phyloP scores from a whole-genome alignment of 2,329 filamentous ascomycete genomes.

The Colletotrichum aenigma region DNA sequence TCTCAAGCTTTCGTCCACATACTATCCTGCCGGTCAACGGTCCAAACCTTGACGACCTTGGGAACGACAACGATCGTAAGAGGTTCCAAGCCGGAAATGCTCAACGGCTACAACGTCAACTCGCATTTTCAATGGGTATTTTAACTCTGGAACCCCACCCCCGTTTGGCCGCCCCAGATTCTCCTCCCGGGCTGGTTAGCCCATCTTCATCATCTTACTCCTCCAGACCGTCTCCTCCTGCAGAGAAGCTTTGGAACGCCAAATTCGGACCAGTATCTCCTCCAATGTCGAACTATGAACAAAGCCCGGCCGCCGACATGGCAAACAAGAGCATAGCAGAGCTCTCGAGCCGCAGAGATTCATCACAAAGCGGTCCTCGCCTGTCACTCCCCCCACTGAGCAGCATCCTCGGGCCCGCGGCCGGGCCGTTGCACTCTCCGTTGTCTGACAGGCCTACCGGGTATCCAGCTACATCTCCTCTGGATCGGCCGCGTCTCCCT shows the following conservation, averaged over 20 bases:
- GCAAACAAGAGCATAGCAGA: conserved; percentile 43
- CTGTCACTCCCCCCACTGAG: conserved; percentile 61
- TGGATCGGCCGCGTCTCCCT: conserved; percentile 50
- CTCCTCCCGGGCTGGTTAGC: conserved; percentile 59
- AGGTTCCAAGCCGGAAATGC: conserved; percentile 1
- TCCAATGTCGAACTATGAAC: conserved; percentile 65
- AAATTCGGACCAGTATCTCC: conserved; percentile 48
- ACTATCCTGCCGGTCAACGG: background rate
- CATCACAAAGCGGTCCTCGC: conserved; percentile 32
- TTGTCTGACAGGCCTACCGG: conserved; percentile 48
- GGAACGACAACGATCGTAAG: background rate
- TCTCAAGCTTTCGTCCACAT: background rate
- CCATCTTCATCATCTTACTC: conserved; percentile 53
- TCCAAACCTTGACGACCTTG: background rate
- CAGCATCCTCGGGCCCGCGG: conserved; percentile 58
- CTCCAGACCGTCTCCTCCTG: conserved; percentile 44
- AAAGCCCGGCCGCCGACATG: conserved; percentile 47
- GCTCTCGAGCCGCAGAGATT: conserved; percentile 38
- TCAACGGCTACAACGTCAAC: background rate
- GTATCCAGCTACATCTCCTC: conserved; percentile 47
- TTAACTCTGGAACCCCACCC: conserved; percentile 54
- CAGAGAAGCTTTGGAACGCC: conserved; percentile 49
- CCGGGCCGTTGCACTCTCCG: conserved; percentile 49
- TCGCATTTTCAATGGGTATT: conserved; percentile 58
- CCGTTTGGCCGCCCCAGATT: conserved; percentile 55